Evolutionary conservation across 2,329 filamentous ascomycete genomes (phyloP).

Genomic region (Fusarium pininemorale): DNA sequence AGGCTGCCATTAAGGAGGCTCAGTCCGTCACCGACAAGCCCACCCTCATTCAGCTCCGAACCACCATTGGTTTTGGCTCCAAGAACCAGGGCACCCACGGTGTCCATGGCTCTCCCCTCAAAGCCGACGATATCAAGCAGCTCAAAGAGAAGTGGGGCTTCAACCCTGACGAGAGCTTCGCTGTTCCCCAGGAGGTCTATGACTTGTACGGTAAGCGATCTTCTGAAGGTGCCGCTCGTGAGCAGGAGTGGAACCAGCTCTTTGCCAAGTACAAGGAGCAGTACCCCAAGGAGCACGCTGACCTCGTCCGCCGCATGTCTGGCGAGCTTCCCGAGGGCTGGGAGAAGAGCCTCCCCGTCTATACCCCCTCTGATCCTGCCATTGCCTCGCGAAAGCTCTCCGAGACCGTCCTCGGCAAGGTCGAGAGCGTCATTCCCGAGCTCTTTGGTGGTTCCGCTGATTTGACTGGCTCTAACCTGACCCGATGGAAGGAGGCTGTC

Average conservation of each 20-base stretch:
- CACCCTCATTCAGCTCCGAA: constrained; percentile 94
- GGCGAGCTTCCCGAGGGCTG: constrained; percentile 93
- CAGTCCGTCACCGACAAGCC: constrained; percentile 95
- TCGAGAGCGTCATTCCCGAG: constrained; percentile 85
- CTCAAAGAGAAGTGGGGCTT: constrained; percentile 97
- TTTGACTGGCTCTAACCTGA: constrained; percentile 98
- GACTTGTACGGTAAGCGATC: constrained; percentile 88
- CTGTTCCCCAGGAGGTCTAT: constrained; percentile 93
- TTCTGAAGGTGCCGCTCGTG: constrained; percentile 84
- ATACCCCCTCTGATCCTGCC: constrained; percentile 85
- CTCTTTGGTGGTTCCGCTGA: constrained; percentile 96
- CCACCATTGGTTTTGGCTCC: constrained; percentile 97
- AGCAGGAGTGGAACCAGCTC: constrained; percentile 95
- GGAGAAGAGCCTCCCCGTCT: constrained; percentile 92
- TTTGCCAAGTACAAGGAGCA: constrained; percentile 85
- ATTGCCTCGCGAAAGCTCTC: constrained; percentile 96
- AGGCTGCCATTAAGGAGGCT: constrained; percentile 85
- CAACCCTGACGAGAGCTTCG: constrained; percentile 92
- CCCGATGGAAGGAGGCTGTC: constrained; percentile 93
- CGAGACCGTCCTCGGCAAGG: constrained; percentile 89
- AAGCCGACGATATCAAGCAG: constrained; percentile 91
- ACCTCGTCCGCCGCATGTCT: constrained; percentile 81
- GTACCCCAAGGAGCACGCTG: constrained; percentile 80
- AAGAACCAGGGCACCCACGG: constrained; percentile 91
- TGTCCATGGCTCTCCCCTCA: constrained; percentile 95